Conservation (phyloP, 2,329 filamentous ascomycete species). For the Cordyceps javanica region DNA sequence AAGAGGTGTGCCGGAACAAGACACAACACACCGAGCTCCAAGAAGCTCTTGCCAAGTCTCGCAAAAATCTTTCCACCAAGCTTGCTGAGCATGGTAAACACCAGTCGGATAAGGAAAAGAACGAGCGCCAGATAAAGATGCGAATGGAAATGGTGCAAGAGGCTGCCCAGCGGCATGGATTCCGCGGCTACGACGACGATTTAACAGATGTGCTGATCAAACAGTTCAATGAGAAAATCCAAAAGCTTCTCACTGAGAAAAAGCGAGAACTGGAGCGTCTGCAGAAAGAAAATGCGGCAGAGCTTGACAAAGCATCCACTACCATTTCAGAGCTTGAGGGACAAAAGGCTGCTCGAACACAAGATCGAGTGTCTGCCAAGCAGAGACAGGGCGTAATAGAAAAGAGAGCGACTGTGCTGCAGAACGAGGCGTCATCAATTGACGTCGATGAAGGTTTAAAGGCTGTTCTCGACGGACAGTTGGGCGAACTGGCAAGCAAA, state of each 20-base stretch:
- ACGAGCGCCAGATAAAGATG: slow-evolving; percentile 69
- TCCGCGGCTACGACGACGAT: slow-evolving; percentile 78
- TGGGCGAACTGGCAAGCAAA: slow-evolving; percentile 60
- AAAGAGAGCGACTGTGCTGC: slow-evolving; percentile 58
- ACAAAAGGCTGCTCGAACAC: slow-evolving; percentile 63
- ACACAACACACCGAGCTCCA: slow-evolving; percentile 61
- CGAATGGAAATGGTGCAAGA: slow-evolving; percentile 72
- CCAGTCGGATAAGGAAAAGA: slow-evolving; percentile 79
- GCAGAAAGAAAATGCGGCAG: slow-evolving; percentile 66
- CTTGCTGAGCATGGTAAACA: slow-evolving; percentile 66
- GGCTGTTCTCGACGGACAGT: slow-evolving; percentile 67
- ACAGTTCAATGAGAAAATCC: slow-evolving; percentile 71
- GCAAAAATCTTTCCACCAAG: slow-evolving; percentile 44
- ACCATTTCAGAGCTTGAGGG: slow-evolving; percentile 68
- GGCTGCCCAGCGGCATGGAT: slow-evolving; percentile 67
- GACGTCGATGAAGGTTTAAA: slow-evolving; percentile 80
- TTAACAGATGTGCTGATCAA: slow-evolving; percentile 67
- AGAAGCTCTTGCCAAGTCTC: slow-evolving; percentile 36
- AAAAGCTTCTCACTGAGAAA: slow-evolving; percentile 71
- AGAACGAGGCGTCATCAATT: slow-evolving; percentile 65
- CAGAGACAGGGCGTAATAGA: slow-evolving; percentile 70
- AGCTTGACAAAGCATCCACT: slow-evolving; percentile 66
- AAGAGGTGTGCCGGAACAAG: slow-evolving; percentile 58
- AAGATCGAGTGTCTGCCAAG: slow-evolving; percentile 68
- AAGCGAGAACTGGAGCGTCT: slow-evolving; percentile 69